Evolutionary conservation across 441 rosid genomes (phyloP).

Genomic region (Macaranga tanarius): DNA sequence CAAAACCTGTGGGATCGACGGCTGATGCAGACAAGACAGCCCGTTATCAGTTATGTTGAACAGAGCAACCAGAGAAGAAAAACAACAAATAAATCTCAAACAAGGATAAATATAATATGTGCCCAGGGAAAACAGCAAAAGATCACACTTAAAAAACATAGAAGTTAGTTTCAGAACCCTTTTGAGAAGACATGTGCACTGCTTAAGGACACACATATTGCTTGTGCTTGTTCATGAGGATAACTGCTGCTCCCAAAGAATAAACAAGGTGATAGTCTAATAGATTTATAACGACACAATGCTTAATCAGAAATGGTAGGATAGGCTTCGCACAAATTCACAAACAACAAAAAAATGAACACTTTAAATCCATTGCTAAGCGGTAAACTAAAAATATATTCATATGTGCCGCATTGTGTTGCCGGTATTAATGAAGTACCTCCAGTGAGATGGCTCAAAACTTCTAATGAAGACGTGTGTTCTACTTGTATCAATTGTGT

Average conservation of each 20-base stretch:
- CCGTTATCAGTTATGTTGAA: constrained; percentile 8
- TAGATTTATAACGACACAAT: background rate
- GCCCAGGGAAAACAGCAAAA: background rate
- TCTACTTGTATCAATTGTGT: constrained; percentile 43
- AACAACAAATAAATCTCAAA: background rate
- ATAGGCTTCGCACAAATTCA: background rate
- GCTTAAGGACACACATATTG: background rate
- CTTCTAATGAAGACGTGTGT: constrained; percentile 64
- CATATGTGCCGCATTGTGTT: background rate
- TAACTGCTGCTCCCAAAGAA: too few relatives aligned
- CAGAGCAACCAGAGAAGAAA: background rate
- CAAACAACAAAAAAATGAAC: background rate
- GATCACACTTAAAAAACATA: background rate
- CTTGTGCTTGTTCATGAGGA: background rate
- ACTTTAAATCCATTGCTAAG: background rate
- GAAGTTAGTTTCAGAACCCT: background rate
- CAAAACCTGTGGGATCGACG: constrained; percentile 47
- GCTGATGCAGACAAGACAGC: constrained; percentile 32
- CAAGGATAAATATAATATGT: background rate
- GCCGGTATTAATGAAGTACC: constrained; percentile 36
- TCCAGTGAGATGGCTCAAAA: constrained; percentile 81
- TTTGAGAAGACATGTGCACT: background rate
- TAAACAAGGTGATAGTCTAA: background rate
- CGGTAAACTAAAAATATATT: background rate
- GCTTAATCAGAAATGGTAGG: background rate